A percentile compares a stretch with the other conserved stretches of the same genome.
Conservation (phyloP, 2,329 filamentous ascomycete genomes). For the Aspergillus hortae region DNA sequence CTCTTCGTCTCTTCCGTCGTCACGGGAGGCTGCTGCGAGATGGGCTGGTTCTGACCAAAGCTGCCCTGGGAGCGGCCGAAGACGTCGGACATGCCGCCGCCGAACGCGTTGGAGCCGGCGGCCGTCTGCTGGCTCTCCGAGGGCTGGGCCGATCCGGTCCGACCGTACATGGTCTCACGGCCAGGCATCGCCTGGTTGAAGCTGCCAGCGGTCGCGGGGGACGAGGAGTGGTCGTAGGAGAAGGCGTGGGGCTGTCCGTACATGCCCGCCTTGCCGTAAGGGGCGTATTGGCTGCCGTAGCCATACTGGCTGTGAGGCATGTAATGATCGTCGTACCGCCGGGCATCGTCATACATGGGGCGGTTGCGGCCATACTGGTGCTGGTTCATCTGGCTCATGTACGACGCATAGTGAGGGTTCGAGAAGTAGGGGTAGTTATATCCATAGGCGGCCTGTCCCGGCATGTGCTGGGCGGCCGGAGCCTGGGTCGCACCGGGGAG, state of each 20-base stretch:
- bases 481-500: conserved; percentile 55
- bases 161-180: conserved; percentile 58
- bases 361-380: conserved; percentile 47
- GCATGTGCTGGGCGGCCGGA: conserved; percentile 52
- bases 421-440: conserved; percentile 60
- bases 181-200: conserved; percentile 42
- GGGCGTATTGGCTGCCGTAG: conserved; percentile 49
- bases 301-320: conserved; percentile 53
- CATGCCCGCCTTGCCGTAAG: conserved; percentile 58
- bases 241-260: conserved; percentile 63
- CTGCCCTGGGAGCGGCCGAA: conserved; percentile 58
- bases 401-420: conserved; percentile 60
- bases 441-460: conserved; percentile 54
- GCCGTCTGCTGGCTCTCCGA: conserved; percentile 53
- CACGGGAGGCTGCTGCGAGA: conserved; percentile 47
- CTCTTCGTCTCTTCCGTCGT: conserved; percentile 55
- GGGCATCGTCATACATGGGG: conserved; percentile 49
- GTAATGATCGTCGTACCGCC: conserved; percentile 48
- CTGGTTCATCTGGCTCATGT: conserved; percentile 54
- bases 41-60: conserved; percentile 55
- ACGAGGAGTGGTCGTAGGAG: conserved; percentile 63
- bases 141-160: conserved; percentile 55
- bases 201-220: conserved; percentile 56
- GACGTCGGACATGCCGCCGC: conserved; percentile 53
- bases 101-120: conserved; percentile 48